These are phyloP conservation scores for Diaporthe humulicola DNA, from an alignment of 2,329 filamentous ascomycete species.

Conservation along the genomic window DNA sequence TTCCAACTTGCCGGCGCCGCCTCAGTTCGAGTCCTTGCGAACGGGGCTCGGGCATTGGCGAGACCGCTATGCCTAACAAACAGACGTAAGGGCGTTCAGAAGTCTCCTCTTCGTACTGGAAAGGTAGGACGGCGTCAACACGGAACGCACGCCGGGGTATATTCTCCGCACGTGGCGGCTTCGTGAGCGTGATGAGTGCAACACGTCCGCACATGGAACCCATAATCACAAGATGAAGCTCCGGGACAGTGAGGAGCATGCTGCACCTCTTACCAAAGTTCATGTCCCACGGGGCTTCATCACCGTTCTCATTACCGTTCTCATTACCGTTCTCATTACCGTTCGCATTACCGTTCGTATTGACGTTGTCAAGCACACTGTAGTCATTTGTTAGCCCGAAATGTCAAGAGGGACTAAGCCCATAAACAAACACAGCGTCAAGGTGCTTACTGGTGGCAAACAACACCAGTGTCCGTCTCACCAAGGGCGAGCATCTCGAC, in stretches of 20 bases:
- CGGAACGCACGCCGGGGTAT: constrained; percentile 61
- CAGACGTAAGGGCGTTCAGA: constrained; percentile 60
- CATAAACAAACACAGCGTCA: neutral
- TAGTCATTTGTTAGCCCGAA: neutral
- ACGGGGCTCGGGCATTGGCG: constrained; percentile 68
- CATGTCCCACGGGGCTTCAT: constrained; percentile 49
- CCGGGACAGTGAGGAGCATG: constrained; percentile 75
- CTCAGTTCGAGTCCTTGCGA: constrained; percentile 45
- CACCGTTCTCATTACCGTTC: constrained; percentile 42
- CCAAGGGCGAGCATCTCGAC: constrained; percentile 60
- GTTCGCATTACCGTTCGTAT: constrained; percentile 44
- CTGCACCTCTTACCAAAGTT: constrained; percentile 66
- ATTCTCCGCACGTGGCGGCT: constrained; percentile 47
- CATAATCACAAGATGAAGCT: constrained; percentile 77
- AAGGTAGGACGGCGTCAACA: constrained; percentile 66
- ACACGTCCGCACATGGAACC: constrained; percentile 77
- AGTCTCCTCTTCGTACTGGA: constrained; percentile 58
- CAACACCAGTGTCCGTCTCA: constrained; percentile 41
- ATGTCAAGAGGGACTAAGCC: neutral
- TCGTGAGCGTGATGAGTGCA: constrained; percentile 72
- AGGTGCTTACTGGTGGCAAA: constrained; percentile 45
- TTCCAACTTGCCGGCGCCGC: neutral
- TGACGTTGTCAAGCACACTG: constrained; percentile 46
- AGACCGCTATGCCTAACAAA: constrained; percentile 77
- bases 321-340: constrained; percentile 44